Base-by-base conservation (phyloP, 75 land plant genomes). In the Picea glauca region DNA sequence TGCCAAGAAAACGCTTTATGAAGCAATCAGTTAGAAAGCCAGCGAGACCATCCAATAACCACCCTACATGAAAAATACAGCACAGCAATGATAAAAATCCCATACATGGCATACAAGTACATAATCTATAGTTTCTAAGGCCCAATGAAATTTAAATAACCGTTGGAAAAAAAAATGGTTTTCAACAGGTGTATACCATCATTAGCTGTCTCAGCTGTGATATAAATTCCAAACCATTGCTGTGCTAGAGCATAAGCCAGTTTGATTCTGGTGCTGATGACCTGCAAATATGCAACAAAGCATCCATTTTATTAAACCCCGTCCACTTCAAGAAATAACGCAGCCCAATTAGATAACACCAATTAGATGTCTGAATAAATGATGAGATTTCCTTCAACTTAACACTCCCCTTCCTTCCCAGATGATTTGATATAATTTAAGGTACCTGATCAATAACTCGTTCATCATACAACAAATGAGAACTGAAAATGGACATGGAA, bases 171-270 rank as follows among this genome's bases (percentile, higher is more conserved):
- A 56, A 26, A 23, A 72, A n/a, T 7, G 0, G 23, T 40, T 62
- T 21, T 23, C 21, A 63, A 30, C 32, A 63, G 31, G 66, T 75
- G 1, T 59, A 58, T 89, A 97, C 99, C 99, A 91, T 98, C 99
- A 86, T 80, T 87, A 40, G 91, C 85, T 58, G 88, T 70, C 62
- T 95, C 98, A 40, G 99, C 87, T 78, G 93, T 87, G 31, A 98
- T 91, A 78, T 84, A 98, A 30, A 91, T 88, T 50, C 99, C 99
- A 95, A 98, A 98, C 99, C 99, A 98, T 79, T 95, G 99, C 64
- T 88, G 92, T 77, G 99, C 99, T 57, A 98, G 87, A 33, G 96
- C 92, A 83, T 91, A 80, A 54, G 98, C 92, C 68, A 95, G 96
- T 70, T 93, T 98, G 64, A 93, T 93, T 78, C 93, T 83, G 11